Evolutionary conservation across 306 rosid species (phyloP).

Genomic region (Betula pendula): DNA sequence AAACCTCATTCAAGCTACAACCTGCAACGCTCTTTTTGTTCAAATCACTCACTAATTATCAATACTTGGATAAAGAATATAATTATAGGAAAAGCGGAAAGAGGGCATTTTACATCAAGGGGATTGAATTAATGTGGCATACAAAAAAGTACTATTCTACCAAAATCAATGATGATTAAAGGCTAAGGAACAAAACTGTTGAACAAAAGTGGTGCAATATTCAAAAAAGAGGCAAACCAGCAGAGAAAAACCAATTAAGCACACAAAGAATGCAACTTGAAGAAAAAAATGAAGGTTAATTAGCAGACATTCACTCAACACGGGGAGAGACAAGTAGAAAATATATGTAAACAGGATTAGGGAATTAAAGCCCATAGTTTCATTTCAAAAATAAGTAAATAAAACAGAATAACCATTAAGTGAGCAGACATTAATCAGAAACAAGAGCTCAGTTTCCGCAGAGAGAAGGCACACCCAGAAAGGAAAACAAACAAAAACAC

Average conservation of each 20-base stretch:
- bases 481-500: not conserved
- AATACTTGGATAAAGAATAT: not conserved
- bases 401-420: not conserved
- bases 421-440: not conserved
- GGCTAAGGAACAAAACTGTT: too few relatives aligned
- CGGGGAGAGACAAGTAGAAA: not conserved
- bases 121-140: slow-evolving; percentile 6
- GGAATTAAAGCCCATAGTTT: not conserved
- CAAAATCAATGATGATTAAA: not conserved
- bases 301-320: not conserved
- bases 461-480: slow-evolving; percentile 5
- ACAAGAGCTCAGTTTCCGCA: slow-evolving; percentile 1
- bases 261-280: slow-evolving; percentile 16
- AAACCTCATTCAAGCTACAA: not conserved
- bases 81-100: not conserved
- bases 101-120: not conserved
- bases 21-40: not conserved
- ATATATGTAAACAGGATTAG: not conserved
- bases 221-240: not conserved
- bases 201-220: not conserved
- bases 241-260: slow-evolving; percentile 1
- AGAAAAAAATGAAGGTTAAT: not conserved
- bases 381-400: not conserved
- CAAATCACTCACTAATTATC: not conserved
- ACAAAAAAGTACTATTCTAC: not conserved